Evolutionary conservation across 2,329 filamentous ascomycete species (phyloP).

Genomic region (Diaporthe nobilis): DNA sequence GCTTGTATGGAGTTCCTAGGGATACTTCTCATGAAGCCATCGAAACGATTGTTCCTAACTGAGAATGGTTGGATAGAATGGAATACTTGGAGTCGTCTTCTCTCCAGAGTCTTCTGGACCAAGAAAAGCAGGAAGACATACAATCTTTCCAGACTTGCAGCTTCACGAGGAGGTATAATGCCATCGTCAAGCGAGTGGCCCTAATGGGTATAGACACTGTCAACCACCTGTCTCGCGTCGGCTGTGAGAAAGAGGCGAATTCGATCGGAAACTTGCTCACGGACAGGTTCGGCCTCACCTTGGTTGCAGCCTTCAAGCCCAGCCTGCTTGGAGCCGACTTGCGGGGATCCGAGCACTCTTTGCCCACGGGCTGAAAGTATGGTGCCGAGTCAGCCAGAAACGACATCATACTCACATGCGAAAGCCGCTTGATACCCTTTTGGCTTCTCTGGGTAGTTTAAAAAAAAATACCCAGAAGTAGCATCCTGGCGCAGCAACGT

Average conservation of each 20-base stretch:
- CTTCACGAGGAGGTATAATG: conserved; percentile 37
- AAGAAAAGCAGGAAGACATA: conserved; percentile 45
- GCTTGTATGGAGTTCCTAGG: not conserved
- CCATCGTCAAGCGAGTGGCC: conserved; percentile 48
- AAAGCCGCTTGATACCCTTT: not conserved
- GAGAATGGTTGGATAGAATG: conserved; percentile 46
- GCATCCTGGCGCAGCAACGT: not conserved
- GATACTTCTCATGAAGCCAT: not conserved
- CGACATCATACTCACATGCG: not conserved
- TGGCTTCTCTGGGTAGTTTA: not conserved
- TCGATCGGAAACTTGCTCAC: conserved; percentile 51
- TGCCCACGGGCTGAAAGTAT: conserved; percentile 18
- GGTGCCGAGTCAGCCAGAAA: not conserved
- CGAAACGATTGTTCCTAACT: not conserved
- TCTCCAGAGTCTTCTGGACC: conserved; percentile 47
- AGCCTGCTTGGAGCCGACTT: conserved; percentile 3
- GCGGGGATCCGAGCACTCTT: not conserved
- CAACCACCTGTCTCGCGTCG: conserved; percentile 58
- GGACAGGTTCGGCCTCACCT: conserved; percentile 45
- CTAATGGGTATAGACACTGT: conserved; percentile 63
- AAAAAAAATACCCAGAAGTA: not conserved
- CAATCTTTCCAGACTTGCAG: conserved; percentile 42
- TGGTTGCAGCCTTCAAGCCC: conserved; percentile 24
- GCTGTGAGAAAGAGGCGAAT: conserved; percentile 58
- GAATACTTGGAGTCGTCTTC: conserved; percentile 46